Conservation (phyloP, 768 basidiomycete species). For the Mrakia gelida region DNA sequence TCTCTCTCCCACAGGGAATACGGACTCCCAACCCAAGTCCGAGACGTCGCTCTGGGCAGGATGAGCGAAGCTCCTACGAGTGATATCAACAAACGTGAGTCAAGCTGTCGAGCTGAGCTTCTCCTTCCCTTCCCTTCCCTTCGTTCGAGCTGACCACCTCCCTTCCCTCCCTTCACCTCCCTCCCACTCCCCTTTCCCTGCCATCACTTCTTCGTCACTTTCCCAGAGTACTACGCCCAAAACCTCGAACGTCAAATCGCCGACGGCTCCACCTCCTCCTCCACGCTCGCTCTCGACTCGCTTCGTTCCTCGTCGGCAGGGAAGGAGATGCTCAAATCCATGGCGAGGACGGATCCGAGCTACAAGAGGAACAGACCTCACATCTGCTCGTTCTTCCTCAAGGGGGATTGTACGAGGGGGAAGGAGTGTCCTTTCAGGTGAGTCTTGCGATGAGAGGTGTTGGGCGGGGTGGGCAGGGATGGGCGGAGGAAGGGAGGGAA, state of each 20-base stretch:
- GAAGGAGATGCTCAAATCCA: slow-evolving; percentile 92
- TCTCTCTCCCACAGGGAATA: slow-evolving; percentile 57
- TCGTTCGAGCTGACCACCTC: background rate
- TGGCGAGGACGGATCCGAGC: slow-evolving; percentile 92
- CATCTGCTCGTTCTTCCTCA: slow-evolving; percentile 89
- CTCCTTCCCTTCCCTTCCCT: too few species aligned
- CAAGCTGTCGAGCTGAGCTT: background rate
- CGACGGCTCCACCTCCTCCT: slow-evolving; percentile 20
- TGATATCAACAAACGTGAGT: slow-evolving; percentile 89
- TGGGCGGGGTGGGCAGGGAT: too few species aligned
- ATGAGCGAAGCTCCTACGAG: slow-evolving; percentile 83
- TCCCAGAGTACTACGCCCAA: slow-evolving; percentile 45
- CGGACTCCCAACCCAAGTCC: slow-evolving; percentile 90
- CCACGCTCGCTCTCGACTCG: slow-evolving; percentile 15
- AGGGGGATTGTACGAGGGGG: slow-evolving; percentile 91
- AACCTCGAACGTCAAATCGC: slow-evolving; percentile 40
- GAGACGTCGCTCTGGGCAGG: slow-evolving; percentile 87
- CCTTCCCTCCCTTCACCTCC: background rate
- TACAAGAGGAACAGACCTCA: slow-evolving; percentile 96
- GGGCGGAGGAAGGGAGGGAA: background rate
- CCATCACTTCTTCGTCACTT: background rate
- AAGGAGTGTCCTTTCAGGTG: slow-evolving; percentile 83
- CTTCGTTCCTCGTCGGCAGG: slow-evolving; percentile 63
- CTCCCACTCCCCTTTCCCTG: background rate
- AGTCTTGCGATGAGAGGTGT: slow-evolving; percentile 33